Percentiles rank a stretch among this genome's conserved stretches.
Conservation (phyloP, 2,329 filamentous ascomycete species). For the Coleophoma cylindrospora region DNA sequence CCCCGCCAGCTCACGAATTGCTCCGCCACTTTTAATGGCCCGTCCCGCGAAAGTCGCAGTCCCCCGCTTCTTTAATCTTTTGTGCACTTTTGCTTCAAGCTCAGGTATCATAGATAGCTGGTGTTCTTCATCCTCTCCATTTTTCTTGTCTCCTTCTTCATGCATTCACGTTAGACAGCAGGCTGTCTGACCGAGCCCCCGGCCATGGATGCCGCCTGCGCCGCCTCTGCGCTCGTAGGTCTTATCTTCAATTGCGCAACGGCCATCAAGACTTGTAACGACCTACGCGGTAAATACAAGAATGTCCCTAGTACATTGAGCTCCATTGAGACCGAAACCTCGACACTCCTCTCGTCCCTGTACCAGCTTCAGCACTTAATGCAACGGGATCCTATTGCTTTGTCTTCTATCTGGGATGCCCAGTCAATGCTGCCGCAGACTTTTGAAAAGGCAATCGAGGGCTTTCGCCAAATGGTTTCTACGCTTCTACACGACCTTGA, state of each 20-base stretch:
- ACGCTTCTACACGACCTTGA: not conserved
- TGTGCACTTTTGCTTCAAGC: too few species aligned
- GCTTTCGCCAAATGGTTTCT: not conserved
- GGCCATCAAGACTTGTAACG: not conserved
- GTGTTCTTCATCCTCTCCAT: too few species aligned
- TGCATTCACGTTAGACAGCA: too few species aligned
- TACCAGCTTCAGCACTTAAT: not conserved
- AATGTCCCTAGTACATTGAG: not conserved
- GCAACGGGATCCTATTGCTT: not conserved
- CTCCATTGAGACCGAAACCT: not conserved
- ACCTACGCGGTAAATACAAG: not conserved
- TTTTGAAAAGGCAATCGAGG: not conserved
- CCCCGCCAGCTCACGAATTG: too few species aligned
- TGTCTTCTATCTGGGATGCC: not conserved
- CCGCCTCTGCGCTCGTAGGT: not conserved
- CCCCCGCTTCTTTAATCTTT: too few species aligned
- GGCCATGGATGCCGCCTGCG: not conserved
- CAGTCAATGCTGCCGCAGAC: not conserved
- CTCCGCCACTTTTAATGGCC: too few species aligned
- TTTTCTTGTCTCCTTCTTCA: too few species aligned
- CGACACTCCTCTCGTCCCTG: not conserved
- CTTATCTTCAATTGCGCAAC: not conserved
- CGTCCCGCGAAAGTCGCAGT: too few species aligned
- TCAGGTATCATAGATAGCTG: too few species aligned
- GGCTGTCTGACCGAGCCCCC: too few species aligned